These are phyloP conservation scores for Tuber calosporum DNA, from an alignment of 495 filamentous ascomycete genomes.

Conservation along the genomic window DNA sequence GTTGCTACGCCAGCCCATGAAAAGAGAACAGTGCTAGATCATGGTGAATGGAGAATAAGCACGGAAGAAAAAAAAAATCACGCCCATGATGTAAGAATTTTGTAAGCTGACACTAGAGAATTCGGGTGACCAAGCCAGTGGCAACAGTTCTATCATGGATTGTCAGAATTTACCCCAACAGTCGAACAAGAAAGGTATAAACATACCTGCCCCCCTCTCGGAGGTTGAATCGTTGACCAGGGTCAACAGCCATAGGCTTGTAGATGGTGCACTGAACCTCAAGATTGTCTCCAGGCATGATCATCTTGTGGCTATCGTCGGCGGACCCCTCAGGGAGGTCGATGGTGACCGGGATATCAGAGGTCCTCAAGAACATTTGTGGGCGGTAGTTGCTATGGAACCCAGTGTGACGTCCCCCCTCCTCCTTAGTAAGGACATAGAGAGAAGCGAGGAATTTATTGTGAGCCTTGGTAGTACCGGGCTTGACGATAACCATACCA, in stretches of 20 bases:
- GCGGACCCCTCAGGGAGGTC: slow-evolving; percentile 71
- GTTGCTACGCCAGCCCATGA: neutral
- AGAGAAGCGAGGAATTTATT: slow-evolving; percentile 87
- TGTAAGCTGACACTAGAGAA: slow-evolving; percentile 53
- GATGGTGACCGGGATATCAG: slow-evolving; percentile 77
- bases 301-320: slow-evolving; percentile 60
- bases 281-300: slow-evolving; percentile 97
- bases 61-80: slow-evolving; percentile 18
- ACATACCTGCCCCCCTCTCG: slow-evolving; percentile 74
- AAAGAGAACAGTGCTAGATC: neutral
- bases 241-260: slow-evolving; percentile 75
- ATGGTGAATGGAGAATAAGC: slow-evolving; percentile 21
- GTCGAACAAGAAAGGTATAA: neutral
- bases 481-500: slow-evolving; percentile 84
- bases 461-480: slow-evolving; percentile 70
- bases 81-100: neutral
- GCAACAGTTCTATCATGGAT: slow-evolving; percentile 59
- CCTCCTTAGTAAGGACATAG: slow-evolving; percentile 95
- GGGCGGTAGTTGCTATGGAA: slow-evolving; percentile 92
- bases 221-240: slow-evolving; percentile 89
- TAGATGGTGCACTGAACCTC: slow-evolving; percentile 83
- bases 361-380: slow-evolving; percentile 89
- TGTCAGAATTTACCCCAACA: neutral
- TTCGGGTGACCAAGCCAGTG: slow-evolving; percentile 81
- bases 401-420: slow-evolving; percentile 90